phyloP scores from a whole-genome alignment of 2,329 filamentous ascomycete species.

The Aspergillus melleus region DNA sequence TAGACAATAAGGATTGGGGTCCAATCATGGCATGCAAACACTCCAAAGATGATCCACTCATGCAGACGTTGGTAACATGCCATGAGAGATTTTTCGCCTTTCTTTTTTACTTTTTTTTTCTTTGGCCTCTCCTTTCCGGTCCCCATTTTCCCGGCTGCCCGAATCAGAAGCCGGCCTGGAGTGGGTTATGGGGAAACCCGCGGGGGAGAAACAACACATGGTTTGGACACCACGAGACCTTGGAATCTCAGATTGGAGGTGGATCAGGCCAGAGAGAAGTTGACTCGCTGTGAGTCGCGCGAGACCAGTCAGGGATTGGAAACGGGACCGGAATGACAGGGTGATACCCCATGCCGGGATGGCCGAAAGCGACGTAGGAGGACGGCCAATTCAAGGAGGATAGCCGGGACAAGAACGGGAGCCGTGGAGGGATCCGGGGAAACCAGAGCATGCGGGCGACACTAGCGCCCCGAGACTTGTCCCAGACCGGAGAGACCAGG shows the following conservation, averaged over 20 bases:
- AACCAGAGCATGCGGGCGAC: constrained; percentile 6
- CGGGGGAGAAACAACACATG: constrained; percentile 6
- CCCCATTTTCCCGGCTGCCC: neutral
- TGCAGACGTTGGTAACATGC: neutral
- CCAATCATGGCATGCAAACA: constrained; percentile 5
- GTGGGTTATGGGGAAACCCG: constrained; percentile 5
- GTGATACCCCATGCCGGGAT: constrained; percentile 2
- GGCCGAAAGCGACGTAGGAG: constrained; percentile 15
- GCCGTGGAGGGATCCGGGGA: constrained; percentile 14
- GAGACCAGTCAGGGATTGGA: neutral
- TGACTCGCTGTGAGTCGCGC: neutral
- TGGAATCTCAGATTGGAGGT: neutral
- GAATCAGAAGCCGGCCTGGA: neutral
- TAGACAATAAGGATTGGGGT: neutral
- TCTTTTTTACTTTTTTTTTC: neutral
- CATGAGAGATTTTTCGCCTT: neutral
- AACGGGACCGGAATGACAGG: neutral
- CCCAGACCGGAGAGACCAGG: constrained; percentile 1
- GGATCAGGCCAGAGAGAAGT: constrained; percentile 1
- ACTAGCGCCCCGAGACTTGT: constrained; percentile 5
- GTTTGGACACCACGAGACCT: neutral
- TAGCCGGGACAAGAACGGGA: neutral
- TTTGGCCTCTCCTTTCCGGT: too few relatives aligned
- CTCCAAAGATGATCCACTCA: neutral
- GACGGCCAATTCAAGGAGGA: neutral